Evolutionary conservation across 2,329 filamentous ascomycete species (phyloP).

Genomic region (Aspergillus luchuensis): DNA sequence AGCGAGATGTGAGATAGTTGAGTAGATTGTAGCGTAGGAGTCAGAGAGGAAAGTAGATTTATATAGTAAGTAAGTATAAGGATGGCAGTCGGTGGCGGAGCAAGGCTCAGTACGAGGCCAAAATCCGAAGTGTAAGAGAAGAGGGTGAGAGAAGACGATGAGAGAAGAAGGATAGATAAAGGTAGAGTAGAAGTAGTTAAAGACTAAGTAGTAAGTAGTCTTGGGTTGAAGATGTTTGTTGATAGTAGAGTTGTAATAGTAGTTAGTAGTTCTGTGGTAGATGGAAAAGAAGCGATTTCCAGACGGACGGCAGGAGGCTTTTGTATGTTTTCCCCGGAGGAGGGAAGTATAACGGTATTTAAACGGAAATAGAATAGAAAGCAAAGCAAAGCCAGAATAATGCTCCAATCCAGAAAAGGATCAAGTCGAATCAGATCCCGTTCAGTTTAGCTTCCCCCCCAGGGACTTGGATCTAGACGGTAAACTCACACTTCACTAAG

Average conservation of each 20-base stretch:
- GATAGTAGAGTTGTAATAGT: neutral
- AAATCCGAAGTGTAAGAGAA: conserved; percentile 8
- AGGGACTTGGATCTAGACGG: conserved; percentile 4
- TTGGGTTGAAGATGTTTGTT: conserved; percentile 3
- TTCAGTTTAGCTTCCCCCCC: conserved; percentile 16
- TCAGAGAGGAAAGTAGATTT: conserved; percentile 2
- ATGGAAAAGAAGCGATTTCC: conserved; percentile 5
- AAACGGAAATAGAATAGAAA: conserved; percentile 14
- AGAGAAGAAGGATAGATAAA: conserved; percentile 4
- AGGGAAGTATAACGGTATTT: conserved; percentile 12
- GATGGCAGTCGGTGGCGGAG: conserved; percentile 23
- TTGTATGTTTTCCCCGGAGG: conserved; percentile 19
- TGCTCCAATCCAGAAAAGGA: conserved; percentile 7
- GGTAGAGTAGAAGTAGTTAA: neutral
- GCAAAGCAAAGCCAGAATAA: conserved; percentile 8
- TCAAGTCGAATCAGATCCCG: conserved; percentile 6
- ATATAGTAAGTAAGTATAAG: conserved; percentile 7
- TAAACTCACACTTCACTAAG: too few species aligned
- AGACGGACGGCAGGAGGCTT: conserved; percentile 12
- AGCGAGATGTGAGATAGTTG: neutral
- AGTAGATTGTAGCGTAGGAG: neutral
- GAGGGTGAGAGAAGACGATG: neutral
- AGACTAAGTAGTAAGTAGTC: neutral
- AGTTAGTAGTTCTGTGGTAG: conserved; percentile 4
- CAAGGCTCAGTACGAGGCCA: conserved; percentile 17